Evolutionary conservation across 2,329 filamentous ascomycete genomes (phyloP), one percentile per base, ranked within the genome.

Genomic region (Colletotrichum plurivorum): DNA sequence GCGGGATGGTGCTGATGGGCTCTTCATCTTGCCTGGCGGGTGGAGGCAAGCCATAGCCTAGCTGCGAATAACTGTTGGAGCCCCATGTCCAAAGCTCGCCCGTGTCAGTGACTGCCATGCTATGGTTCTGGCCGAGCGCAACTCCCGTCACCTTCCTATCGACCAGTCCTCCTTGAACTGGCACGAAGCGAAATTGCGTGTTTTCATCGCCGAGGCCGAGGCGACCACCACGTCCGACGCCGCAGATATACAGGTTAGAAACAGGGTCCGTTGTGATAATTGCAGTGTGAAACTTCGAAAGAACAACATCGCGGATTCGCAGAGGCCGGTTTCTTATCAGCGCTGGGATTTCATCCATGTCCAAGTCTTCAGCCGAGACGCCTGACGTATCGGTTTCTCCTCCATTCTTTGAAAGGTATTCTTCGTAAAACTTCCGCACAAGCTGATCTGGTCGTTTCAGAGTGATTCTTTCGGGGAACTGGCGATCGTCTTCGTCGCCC

Each of bases 71-170:
- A 8, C 87, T 90, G 75, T 98, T 98, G 72, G 92, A 93, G 8
- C 96, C 96, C 96, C 96, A 99, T 1, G 94, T 96, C 84, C 94
- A 97, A 6, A 97, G 89, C 73, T 97, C 94, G n/a, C 96, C 95
- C 61, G 91, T 87, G n/a, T 90, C 90, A 4, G 93, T 93, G 6
- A 98, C 84, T 1, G 94, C 95, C 78, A 99, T 85, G 3, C 93
- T 93, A 78, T 99, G 96, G 73, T 97, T 96, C 76, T 97, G 94
- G 0, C 96, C 96, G 3, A 99, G 85, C 1, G 94, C 94, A 54
- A 97, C 87, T n/a, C 90, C 88, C 2, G 88, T 83, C 5, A 98
- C 87, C 73, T 90, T 93, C 77, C 91, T 95, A 59, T 93, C 92
- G 1, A 87, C 84, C 4, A 98, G 83, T 2, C 93, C 93, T 1